Percentiles rank a stretch among this genome's conserved stretches.
Evolutionary conservation across 495 filamentous ascomycete species (phyloP).

Genomic region (Clohesyomyces aquaticus): DNA sequence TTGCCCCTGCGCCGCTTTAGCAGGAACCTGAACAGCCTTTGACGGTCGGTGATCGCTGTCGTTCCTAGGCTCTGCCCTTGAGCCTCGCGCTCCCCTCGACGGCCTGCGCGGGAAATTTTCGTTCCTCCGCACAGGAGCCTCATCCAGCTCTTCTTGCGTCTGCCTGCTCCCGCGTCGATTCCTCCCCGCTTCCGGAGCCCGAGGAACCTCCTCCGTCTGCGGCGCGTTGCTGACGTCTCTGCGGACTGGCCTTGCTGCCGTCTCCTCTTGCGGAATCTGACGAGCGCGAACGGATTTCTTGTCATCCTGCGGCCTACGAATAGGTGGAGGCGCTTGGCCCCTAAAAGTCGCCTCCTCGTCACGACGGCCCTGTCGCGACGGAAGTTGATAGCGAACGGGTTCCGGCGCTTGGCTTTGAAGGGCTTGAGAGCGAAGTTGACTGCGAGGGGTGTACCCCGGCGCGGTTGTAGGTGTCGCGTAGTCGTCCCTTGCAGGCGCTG

Average conservation of each 20-base stretch:
- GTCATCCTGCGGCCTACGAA: conserved; percentile 20
- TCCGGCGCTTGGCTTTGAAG: conserved; percentile 28
- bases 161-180: conserved; percentile 4
- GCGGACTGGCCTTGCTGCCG: conserved; percentile 10
- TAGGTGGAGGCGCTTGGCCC: conserved; percentile 15
- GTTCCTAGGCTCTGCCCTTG: background rate
- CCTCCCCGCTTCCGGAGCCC: background rate
- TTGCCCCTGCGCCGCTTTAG: conserved; percentile 17
- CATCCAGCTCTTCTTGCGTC: conserved; percentile 7
- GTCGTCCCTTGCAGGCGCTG: background rate
- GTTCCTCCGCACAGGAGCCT: conserved; percentile 6
- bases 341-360: conserved; percentile 19
- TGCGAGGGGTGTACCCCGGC: conserved; percentile 15
- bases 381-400: conserved; percentile 27
- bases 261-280: conserved; percentile 23
- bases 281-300: conserved; percentile 22
- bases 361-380: conserved; percentile 18
- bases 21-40: conserved; percentile 1
- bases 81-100: background rate
- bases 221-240: conserved; percentile 1
- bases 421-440: conserved; percentile 5
- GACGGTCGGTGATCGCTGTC: background rate
- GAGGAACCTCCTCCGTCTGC: conserved; percentile 2
- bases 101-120: conserved; percentile 6
- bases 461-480: background rate